Evolutionary conservation across 2,329 filamentous ascomycete species (phyloP).

Genomic region (Paecilomyces sp.): DNA sequence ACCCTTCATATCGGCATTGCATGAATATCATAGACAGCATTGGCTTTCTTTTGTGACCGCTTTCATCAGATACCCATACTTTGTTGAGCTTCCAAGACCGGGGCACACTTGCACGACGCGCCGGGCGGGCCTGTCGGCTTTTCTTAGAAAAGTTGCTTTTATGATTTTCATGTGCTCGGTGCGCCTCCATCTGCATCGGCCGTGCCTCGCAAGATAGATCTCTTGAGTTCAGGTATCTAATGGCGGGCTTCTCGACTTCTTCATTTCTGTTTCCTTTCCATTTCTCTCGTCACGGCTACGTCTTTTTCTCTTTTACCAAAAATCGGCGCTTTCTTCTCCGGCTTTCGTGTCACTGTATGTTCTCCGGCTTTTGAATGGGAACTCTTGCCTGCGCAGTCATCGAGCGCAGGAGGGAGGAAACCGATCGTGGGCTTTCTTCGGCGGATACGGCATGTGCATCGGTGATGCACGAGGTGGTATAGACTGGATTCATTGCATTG

Average conservation of each 20-base stretch:
- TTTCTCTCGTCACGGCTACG: background rate
- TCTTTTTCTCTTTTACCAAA: slow-evolving; percentile 8
- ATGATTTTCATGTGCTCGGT: slow-evolving; percentile 31
- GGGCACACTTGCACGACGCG: slow-evolving; percentile 32
- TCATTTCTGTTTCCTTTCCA: slow-evolving; percentile 1
- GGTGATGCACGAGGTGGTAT: slow-evolving; percentile 17
- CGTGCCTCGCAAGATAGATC: slow-evolving; percentile 34
- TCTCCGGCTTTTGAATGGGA: slow-evolving; percentile 7
- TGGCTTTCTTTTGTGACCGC: slow-evolving; percentile 39
- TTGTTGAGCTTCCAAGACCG: slow-evolving; percentile 34
- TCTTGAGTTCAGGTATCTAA: slow-evolving; percentile 34
- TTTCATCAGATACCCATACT: slow-evolving; percentile 42
- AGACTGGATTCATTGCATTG: slow-evolving; percentile 33
- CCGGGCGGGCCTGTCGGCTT: slow-evolving; percentile 31
- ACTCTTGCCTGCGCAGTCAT: slow-evolving; percentile 5
- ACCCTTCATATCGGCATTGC: slow-evolving; percentile 32
- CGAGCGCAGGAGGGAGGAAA: slow-evolving; percentile 7
- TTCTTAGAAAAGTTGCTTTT: slow-evolving; percentile 32
- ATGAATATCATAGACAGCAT: slow-evolving; percentile 48
- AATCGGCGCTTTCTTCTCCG: slow-evolving; percentile 20
- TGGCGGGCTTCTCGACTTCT: slow-evolving; percentile 20
- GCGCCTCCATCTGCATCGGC: slow-evolving; percentile 32
- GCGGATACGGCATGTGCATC: slow-evolving; percentile 12
- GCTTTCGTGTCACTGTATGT: slow-evolving; percentile 10
- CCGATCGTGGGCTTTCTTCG: slow-evolving; percentile 16